Evolutionary conservation across 2,329 filamentous ascomycete genomes (phyloP).

Genomic region (Alternaria consortialis): DNA sequence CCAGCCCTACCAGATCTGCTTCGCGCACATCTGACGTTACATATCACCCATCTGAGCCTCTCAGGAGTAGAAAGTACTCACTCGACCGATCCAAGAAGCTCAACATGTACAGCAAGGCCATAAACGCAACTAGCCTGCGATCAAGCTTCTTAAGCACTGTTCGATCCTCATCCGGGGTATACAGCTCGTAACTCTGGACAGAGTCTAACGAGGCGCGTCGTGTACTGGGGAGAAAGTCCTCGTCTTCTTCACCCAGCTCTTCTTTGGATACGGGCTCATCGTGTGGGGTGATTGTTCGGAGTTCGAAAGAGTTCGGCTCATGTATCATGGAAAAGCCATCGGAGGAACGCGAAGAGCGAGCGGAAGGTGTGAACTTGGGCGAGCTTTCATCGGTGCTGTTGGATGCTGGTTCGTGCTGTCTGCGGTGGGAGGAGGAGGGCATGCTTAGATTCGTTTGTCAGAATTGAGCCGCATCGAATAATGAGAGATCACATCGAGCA

Average conservation of each 20-base stretch:
- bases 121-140: constrained; percentile 77
- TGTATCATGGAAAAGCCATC: constrained; percentile 18
- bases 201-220: constrained; percentile 37
- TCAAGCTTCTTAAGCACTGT: constrained; percentile 79
- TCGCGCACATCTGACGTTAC: constrained; percentile 36
- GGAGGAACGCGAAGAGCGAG: constrained; percentile 28
- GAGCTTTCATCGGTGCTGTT: constrained; percentile 35
- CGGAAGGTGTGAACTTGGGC: constrained; percentile 33
- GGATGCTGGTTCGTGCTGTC: constrained; percentile 22
- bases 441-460: constrained; percentile 17
- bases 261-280: constrained; percentile 17
- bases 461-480: background rate
- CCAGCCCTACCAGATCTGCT: background rate
- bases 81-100: constrained; percentile 88
- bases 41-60: background rate
- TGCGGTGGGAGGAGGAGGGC: constrained; percentile 24
- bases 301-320: constrained; percentile 36
- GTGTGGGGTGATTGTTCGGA: constrained; percentile 30
- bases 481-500: constrained; percentile 9
- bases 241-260: constrained; percentile 35
- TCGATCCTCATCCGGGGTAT: constrained; percentile 74
- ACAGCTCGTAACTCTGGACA: constrained; percentile 60
- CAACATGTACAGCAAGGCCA: constrained; percentile 83
- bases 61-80: constrained; percentile 51
- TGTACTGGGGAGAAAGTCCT: constrained; percentile 28